Evolutionary conservation across 257 asterid genomes (phyloP), one percentile per base, ranked within the genome.

Genomic region (Solanum paucissectum): DNA sequence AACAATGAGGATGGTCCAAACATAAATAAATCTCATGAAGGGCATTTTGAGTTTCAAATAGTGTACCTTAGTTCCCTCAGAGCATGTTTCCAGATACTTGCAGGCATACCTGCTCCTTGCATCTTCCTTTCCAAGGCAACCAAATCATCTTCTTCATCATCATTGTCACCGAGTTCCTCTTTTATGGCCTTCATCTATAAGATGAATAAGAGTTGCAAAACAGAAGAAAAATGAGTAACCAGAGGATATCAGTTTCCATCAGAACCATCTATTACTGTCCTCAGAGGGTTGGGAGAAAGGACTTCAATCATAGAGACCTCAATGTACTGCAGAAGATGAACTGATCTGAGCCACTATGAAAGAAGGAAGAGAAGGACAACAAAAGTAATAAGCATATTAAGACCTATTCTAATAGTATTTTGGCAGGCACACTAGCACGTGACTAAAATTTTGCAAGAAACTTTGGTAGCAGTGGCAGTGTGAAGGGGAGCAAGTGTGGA

Each of bases 121-220:
- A 97, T 96, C 95, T 95, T 96, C 93, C 98, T 95, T 90, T 96
- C 98, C 37, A 97, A 93, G 88, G 96, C 94, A 91, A 96, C 98
- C 91, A 96, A 92, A 88, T 97, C 99, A 94, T 97, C 99, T 89
- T 97, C 99, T 38, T 97, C 99, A 14, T 97, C 99, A 71, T 96
- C 98, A 90, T 97, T 96, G 90, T 96, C 99, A 66, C 98, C 98
- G 72, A 97, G 98, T 89, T 95, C 99, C 94, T 97, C 99, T 92
- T 97, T 95, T 91, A 96, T 97, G 83, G 99, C 99, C 89, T 98
- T 93, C 99, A 96, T 97, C 99, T 97, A 90, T 92, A 75, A 88
- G 74, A 90, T 89, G 91, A 87, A 52, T 42, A 92, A 89, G 86
- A 87, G 69, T 84, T 27, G 38, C 20, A 40, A 58, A 32, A 34